Base-by-base conservation (phyloP, 352 stramenopile genomes). In the Halophytophthora batemanensis region DNA sequence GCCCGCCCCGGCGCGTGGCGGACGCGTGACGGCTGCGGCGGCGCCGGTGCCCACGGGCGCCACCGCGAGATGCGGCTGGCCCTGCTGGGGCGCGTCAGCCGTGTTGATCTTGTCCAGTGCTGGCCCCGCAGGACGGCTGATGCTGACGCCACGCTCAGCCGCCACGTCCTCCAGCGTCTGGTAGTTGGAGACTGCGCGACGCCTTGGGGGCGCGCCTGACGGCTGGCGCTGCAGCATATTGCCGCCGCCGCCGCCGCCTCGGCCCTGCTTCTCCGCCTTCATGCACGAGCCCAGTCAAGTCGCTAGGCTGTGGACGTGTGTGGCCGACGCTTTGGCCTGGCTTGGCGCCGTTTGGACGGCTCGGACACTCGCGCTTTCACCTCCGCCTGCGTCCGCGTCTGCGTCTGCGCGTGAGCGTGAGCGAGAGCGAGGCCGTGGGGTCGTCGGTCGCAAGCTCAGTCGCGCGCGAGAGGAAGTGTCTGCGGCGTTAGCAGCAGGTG, bases 141-240 rank as follows among this genome's bases (percentile, higher is more conserved):
- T 71, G 45, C 69, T 67, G 28, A 70, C 63, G 29, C 64, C 57
- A 47, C 73, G 69, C 51, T 83, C 59, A 1, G 66, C 64, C 46
- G 54, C 72, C 23, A 74, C 68, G 63, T 88, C 77, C 41, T 89
- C 77, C 11, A 92, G 64, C 36, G 68, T 87, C 66, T 92, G 82
- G 62, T 92, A 92, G 63, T 92, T 92, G 48, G 82, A 92, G 21
- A 61, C 23, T 31, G 80, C 77, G 40, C 80, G 80, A 2, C 80
- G 74, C 3, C 80, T 77, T 35, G 64, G 67, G 36, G 47, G 49
- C 39, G 47, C 53, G 23, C 51, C 56, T 15, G 61, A 57, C 33
- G 52, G 23, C 49, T 70, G 56, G 23, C 56, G 61, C 48, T 66
- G 56, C 48, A 66, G 21, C 11, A 17, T 14, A 17, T 13, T 38